A percentile compares a stretch with the other conserved stretches of the same genome.
Conservation (phyloP, 306 rosid genomes). For the Fragaria nilgerrensis region DNA sequence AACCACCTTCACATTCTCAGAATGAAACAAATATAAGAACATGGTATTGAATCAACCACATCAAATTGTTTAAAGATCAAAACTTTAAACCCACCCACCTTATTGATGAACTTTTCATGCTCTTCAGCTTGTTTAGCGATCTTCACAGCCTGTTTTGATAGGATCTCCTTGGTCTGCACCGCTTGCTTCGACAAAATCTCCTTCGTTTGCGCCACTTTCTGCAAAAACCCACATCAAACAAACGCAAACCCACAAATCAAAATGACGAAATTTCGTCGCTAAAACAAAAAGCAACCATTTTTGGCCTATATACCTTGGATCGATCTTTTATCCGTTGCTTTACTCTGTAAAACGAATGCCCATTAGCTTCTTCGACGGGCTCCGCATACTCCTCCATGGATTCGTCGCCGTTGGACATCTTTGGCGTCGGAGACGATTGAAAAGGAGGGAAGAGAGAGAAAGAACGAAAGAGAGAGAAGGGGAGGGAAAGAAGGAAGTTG, state of each 20-base stretch:
- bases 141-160: slow-evolving; percentile 75
- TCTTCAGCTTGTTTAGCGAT: slow-evolving; percentile 88
- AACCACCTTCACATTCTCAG: neutral
- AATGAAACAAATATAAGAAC: neutral
- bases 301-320: slow-evolving; percentile 49
- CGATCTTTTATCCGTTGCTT: slow-evolving; percentile 57
- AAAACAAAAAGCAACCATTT: neutral
- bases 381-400: slow-evolving; percentile 25
- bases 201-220: slow-evolving; percentile 59
- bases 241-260: slow-evolving; percentile 7
- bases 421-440: neutral
- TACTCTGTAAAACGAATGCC: slow-evolving; percentile 44
- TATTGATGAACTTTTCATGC: slow-evolving; percentile 76
- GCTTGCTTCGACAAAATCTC: slow-evolving; percentile 78
- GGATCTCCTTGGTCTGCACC: slow-evolving; percentile 63
- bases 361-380: slow-evolving; percentile 36
- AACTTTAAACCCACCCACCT: slow-evolving; percentile 39
- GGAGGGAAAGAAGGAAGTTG: neutral
- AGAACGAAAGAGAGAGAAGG: too few species aligned
- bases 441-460: neutral
- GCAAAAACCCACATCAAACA: slow-evolving; percentile 31
- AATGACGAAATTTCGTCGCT: neutral
- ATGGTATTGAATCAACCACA: neutral
- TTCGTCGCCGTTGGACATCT: slow-evolving; percentile 54
- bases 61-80: slow-evolving; percentile 9